Percentiles rank a stretch among this genome's conserved stretches.
Conservation (phyloP, 1,284 basidiomycete genomes). For the Leccinum subspadiceum region DNA sequence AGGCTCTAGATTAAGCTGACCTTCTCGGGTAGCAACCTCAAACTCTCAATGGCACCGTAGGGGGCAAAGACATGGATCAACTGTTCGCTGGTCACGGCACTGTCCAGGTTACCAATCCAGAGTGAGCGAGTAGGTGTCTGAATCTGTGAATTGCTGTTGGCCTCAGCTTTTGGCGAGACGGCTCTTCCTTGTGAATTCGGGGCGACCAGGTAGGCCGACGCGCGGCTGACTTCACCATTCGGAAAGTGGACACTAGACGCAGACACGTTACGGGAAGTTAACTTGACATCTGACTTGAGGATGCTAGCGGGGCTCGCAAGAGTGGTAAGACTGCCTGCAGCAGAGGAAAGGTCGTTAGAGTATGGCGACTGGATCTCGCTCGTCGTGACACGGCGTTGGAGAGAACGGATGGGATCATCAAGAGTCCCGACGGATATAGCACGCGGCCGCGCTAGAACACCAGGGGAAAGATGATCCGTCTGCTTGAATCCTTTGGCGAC, state of each 20-base stretch:
- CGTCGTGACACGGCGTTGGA: slow-evolving; percentile 61
- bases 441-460: slow-evolving; percentile 53
- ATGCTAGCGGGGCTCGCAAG: slow-evolving; percentile 53
- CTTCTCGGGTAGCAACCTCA: slow-evolving; percentile 94
- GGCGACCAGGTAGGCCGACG: slow-evolving; percentile 66
- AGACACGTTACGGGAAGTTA: slow-evolving; percentile 45
- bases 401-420: slow-evolving; percentile 70
- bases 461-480: slow-evolving; percentile 59
- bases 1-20: slow-evolving; percentile 41
- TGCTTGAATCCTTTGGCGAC: slow-evolving; percentile 74
- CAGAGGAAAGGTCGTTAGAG: slow-evolving; percentile 49
- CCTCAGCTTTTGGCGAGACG: slow-evolving; percentile 76
- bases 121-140: slow-evolving; percentile 93
- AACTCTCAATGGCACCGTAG: slow-evolving; percentile 94
- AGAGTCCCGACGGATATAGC: slow-evolving; percentile 90
- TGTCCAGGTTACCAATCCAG: slow-evolving; percentile 97
- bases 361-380: slow-evolving; percentile 57
- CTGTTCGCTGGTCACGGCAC: slow-evolving; percentile 90
- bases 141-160: slow-evolving; percentile 60
- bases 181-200: slow-evolving; percentile 65
- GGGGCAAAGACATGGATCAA: slow-evolving; percentile 93
- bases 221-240: slow-evolving; percentile 56
- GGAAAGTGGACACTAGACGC: slow-evolving; percentile 72
- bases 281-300: slow-evolving; percentile 54
- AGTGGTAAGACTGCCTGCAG: slow-evolving; percentile 40